Evolutionary conservation across 331 rosid species (phyloP).

Genomic region (Cydonia oblonga): DNA sequence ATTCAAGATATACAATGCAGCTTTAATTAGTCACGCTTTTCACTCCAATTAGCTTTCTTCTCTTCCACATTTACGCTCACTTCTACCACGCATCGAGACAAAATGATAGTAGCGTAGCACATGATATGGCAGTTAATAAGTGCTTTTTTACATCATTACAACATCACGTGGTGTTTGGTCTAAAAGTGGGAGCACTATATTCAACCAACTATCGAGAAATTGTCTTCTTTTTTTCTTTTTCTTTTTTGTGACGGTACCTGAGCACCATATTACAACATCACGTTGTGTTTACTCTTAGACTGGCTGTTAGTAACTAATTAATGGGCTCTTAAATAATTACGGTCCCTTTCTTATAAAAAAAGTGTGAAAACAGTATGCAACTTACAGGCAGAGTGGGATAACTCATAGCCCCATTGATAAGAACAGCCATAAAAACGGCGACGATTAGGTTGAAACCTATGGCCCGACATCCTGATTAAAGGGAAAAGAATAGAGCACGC

Average conservation of each 20-base stretch:
- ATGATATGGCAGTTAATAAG: not conserved
- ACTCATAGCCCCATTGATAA: constrained; percentile 40
- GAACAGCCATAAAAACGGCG: constrained; percentile 33
- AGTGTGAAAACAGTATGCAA: not conserved
- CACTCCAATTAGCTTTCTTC: not conserved
- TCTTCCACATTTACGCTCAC: not conserved
- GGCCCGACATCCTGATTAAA: constrained; percentile 33
- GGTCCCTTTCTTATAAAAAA: too few relatives aligned
- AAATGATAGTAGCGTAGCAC: not conserved
- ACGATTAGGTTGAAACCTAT: constrained; percentile 43
- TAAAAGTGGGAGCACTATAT: not conserved
- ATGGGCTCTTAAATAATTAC: not conserved
- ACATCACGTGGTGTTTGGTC: not conserved
- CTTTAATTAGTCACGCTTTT: not conserved
- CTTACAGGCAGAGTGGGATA: constrained; percentile 69
- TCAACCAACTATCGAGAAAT: not conserved
- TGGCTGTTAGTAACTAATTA: too few relatives aligned
- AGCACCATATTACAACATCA: too few relatives aligned
- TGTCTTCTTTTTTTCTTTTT: not conserved
- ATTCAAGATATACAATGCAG: not conserved
- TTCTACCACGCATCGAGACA: not conserved
- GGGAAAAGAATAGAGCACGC: not conserved
- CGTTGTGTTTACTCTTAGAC: too few relatives aligned
- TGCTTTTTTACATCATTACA: not conserved
- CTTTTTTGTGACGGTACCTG: not conserved